Evolutionary conservation across 1,139 yeast genomes (phyloP).

Genomic region (Lodderomyces jiufengensis): DNA sequence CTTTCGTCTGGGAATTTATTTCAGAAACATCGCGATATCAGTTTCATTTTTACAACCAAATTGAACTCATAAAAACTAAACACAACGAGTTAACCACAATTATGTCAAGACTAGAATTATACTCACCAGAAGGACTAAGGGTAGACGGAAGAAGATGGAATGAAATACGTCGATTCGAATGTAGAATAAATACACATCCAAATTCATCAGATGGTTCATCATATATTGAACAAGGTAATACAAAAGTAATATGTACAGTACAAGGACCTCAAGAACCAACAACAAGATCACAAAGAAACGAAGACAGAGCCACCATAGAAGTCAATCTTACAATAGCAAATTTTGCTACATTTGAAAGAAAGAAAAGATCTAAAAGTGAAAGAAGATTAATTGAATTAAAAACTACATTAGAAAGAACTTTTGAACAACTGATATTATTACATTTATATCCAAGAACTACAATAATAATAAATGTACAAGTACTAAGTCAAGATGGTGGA

Average conservation of each 20-base stretch:
- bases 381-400: slow-evolving; percentile 74
- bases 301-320: slow-evolving; percentile 52
- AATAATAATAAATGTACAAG: slow-evolving; percentile 69
- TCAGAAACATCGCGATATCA: background rate
- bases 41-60: too few relatives aligned
- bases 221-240: slow-evolving; percentile 87
- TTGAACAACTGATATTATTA: slow-evolving; percentile 73
- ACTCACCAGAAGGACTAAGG: slow-evolving; percentile 91
- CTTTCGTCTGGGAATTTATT: too few relatives aligned
- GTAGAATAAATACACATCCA: slow-evolving; percentile 84
- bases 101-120: slow-evolving; percentile 52
- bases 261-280: slow-evolving; percentile 88
- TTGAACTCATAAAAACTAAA: too few relatives aligned
- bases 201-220: slow-evolving; percentile 90
- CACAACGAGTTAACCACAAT: too few relatives aligned
- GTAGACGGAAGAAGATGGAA: slow-evolving; percentile 95
- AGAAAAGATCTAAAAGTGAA: slow-evolving; percentile 61
- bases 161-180: slow-evolving; percentile 77
- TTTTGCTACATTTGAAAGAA: slow-evolving; percentile 75
- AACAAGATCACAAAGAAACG: slow-evolving; percentile 44
- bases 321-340: slow-evolving; percentile 73
- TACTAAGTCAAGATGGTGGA: slow-evolving; percentile 90
- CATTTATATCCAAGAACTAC: slow-evolving; percentile 80
- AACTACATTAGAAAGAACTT: slow-evolving; percentile 71
- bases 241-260: slow-evolving; percentile 82